Evolutionary conservation across 2,329 filamentous ascomycete genomes (phyloP), one percentile per base, ranked within the genome.

Genomic region (Aspergillus pseudoviridinutans): DNA sequence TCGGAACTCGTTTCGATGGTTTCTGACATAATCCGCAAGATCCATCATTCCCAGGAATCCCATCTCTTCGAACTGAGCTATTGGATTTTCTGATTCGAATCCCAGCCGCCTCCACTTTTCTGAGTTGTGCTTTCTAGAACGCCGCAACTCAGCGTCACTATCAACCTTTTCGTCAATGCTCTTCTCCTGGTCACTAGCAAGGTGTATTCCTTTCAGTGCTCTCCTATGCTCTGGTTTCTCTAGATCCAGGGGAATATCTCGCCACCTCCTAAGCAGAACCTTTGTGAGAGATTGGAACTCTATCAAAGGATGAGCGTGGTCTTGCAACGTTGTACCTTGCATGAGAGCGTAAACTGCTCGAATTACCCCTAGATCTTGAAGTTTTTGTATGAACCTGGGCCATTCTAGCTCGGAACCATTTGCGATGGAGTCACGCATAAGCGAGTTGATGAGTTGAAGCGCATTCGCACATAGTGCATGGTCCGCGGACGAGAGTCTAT

Each of bases 31-130:
- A 73, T 97, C 92, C 2, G 92, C 91, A 68, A 99, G 76, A 72
- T 99, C 94, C 92, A 99, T 97, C 85, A 99, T 91, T 28, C 94
- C 94, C 54, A 99, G 76, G 71, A 92, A 97, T 0, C 94, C 94
- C 28, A 90, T 89, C 42, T 85, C 80, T 22, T 91, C 87, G 69
- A 99, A 97, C 66, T 99, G 94, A 66, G 83, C 82, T 0, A 87
- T 87, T 3, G 94, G 94, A 64, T 85, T 92, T 74, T 99, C 94
- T 0, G 89, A 88, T 73, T 94, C 89, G 68, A 99, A 99, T 2
- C 94, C 94, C 46, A 99, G 74, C 54, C 92, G 83, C 66, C 92
- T 84, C 94, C 94, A 99, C 72, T 97, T 97, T 68, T 95, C 88
- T 0, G 92, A 89, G 67, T 91, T 90, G 66, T 95, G 91, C 67